These are phyloP conservation scores for Trifolium subterraneum DNA, from an alignment of 306 rosid species.

Conservation along the genomic window DNA sequence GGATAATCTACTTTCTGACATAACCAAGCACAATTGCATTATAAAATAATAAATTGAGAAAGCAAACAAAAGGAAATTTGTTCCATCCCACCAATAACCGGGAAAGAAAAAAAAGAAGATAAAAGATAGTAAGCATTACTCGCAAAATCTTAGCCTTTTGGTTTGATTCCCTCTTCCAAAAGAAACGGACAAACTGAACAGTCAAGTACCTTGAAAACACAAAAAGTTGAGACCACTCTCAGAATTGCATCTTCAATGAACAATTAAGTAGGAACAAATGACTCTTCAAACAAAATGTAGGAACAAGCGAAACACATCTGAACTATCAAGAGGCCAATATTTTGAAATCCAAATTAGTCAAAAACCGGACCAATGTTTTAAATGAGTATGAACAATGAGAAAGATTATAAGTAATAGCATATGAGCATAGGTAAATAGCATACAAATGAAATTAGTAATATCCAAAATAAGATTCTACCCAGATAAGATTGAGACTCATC, in stretches of 20 bases:
- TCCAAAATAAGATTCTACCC: neutral
- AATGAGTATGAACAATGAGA: constrained; percentile 10
- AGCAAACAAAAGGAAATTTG: constrained; percentile 34
- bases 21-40: constrained; percentile 35
- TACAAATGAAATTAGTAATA: neutral
- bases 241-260: constrained; percentile 27
- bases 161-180: constrained; percentile 99
- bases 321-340: constrained; percentile 25
- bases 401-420: constrained; percentile 5
- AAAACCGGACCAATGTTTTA: neutral
- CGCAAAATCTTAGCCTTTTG: constrained; percentile 99
- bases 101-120: neutral
- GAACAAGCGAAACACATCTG: constrained; percentile 16
- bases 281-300: no score
- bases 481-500: neutral
- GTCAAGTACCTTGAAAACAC: constrained; percentile 78
- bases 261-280: constrained; percentile 24
- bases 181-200: constrained; percentile 95
- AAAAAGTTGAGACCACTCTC: constrained; percentile 22
- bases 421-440: neutral
- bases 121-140: constrained; percentile 54
- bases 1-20: constrained; percentile 99
- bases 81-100: neutral
- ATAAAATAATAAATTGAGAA: constrained; percentile 11
- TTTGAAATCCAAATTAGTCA: constrained; percentile 10